A percentile compares a stretch with the other conserved stretches of the same genome.
These are phyloP conservation scores for Teratosphaeria zuluensis DNA, from an alignment of 2,329 filamentous ascomycete genomes.

Conservation along the genomic window DNA sequence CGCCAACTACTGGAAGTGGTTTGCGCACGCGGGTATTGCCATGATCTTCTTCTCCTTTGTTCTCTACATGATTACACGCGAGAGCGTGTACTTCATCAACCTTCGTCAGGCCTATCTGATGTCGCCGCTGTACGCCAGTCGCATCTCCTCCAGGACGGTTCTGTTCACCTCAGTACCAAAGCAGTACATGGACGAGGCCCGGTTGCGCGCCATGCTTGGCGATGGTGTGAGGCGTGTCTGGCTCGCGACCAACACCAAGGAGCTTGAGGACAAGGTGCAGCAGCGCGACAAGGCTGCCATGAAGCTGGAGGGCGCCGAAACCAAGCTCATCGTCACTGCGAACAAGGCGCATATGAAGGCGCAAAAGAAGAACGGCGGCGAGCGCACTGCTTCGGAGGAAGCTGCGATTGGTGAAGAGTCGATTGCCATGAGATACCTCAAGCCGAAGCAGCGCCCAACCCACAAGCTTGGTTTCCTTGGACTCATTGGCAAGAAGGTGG, in stretches of 20 bases:
- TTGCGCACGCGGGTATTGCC: conserved; percentile 68
- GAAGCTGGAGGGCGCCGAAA: conserved; percentile 77
- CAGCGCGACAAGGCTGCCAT: conserved; percentile 71
- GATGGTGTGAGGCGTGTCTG: conserved; percentile 72
- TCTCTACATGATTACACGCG: conserved; percentile 77
- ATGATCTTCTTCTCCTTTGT: conserved; percentile 83
- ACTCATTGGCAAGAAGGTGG: conserved; percentile 75
- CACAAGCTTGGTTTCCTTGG: conserved; percentile 55
- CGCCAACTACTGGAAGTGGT: conserved; percentile 58
- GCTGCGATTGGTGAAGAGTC: conserved; percentile 51
- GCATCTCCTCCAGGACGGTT: conserved; percentile 82
- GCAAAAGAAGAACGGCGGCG: conserved; percentile 44
- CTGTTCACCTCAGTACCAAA: conserved; percentile 79
- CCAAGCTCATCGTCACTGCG: conserved; percentile 70
- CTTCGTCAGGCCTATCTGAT: conserved; percentile 85
- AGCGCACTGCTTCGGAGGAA: conserved; percentile 28
- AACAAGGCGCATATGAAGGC: conserved; percentile 63
- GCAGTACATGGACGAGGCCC: conserved; percentile 66
- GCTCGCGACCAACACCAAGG: conserved; percentile 67
- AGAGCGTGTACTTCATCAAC: conserved; percentile 86
- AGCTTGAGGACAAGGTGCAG: conserved; percentile 71
- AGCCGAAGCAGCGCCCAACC: conserved; percentile 62
- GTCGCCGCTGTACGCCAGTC: conserved; percentile 71
- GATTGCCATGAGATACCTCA: conserved; percentile 65
- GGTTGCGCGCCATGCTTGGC: conserved; percentile 71